A percentile compares a stretch with the other conserved stretches of the same genome.
phyloP scores from a whole-genome alignment of 192 early-diverging fungal genomes.

The Coemansia sp. region DNA sequence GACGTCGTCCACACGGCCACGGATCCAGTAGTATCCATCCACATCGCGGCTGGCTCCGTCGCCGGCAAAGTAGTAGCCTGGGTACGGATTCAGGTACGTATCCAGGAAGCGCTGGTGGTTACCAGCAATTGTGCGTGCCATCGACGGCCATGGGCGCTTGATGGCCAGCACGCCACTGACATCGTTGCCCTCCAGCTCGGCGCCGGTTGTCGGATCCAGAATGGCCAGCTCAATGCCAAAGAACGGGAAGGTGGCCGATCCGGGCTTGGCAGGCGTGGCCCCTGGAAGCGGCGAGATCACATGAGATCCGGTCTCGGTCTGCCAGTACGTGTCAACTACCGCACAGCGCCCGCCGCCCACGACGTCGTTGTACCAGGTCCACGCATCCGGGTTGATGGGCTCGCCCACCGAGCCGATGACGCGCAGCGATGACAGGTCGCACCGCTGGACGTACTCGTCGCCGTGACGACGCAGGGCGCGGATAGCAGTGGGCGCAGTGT shows the following conservation, averaged over 20 bases:
- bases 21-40: slow-evolving; percentile 96
- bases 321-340: slow-evolving; percentile 97
- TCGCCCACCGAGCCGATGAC: slow-evolving; percentile 95
- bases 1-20: slow-evolving; percentile 89
- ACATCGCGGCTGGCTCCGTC: slow-evolving; percentile 89
- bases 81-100: slow-evolving; percentile 89
- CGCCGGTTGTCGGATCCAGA: slow-evolving; percentile 80
- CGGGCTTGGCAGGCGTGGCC: slow-evolving; percentile 84
- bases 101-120: slow-evolving; percentile 91
- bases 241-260: slow-evolving; percentile 94
- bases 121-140: slow-evolving; percentile 87
- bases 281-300: slow-evolving; percentile 92
- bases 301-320: slow-evolving; percentile 91
- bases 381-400: slow-evolving; percentile 97
- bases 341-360: slow-evolving; percentile 84
- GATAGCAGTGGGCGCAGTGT: slow-evolving; percentile 97
- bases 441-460: slow-evolving; percentile 69
- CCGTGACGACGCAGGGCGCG: slow-evolving; percentile 89
- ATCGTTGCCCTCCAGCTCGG: slow-evolving; percentile 78
- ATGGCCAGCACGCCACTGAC: slow-evolving; percentile 92
- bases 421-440: slow-evolving; percentile 80
- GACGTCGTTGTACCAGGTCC: slow-evolving; percentile 94
- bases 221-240: slow-evolving; percentile 90
- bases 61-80: slow-evolving; percentile 93
- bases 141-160: slow-evolving; percentile 83